Base-by-base conservation (phyloP, 2,329 filamentous ascomycete genomes). In the Stagonosporopsis tanaceti region DNA sequence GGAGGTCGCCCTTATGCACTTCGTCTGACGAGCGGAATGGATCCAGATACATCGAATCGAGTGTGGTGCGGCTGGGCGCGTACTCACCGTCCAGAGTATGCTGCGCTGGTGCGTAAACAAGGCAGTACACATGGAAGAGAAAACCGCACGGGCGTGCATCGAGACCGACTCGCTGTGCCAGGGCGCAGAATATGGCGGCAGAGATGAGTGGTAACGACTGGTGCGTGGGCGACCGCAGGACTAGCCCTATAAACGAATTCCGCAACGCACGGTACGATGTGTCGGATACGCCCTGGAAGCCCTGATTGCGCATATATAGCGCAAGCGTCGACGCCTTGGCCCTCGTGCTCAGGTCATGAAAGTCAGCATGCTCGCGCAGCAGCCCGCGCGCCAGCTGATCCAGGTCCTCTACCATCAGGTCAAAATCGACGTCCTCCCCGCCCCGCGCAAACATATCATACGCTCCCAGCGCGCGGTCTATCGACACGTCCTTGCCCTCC, bases 371-470 rank as follows among this genome's bases (percentile, higher is more conserved):
- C 25, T 82, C 79, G 1, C 68, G 59, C 11, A 80, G 80, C 55
- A 97, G 86, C 1, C 79, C 76, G 3, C 74, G 65, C 2, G 88
- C 86, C 34, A 92, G 81, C 1, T 79, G 74, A 72, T 95, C 88
- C 22, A 98, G 80, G 38, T 87, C 79, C n/a, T 76, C 71, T 11
- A 84, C 64, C 34, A 82, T 74, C 41, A 92, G 87, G 54, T 90
- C 84, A 48, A 94, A 77, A 70, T 96, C 92, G n/a, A 89, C 87
- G 28, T 83, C 81, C 17, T 87, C 84, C 52, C 89, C 89, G 63
- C 89, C 87, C 27, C 94, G 80, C 42, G 96, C 87, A 76, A 98
- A 98, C 77, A 98, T 84, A 75, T 98, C 95, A 74, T 96, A 96
- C 14, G 89, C 90, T 20, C 88, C 90, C 15, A 98, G 79, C 1